phyloP scores from a whole-genome alignment of 2,329 filamentous ascomycete species.

The Alternaria sp. region DNA sequence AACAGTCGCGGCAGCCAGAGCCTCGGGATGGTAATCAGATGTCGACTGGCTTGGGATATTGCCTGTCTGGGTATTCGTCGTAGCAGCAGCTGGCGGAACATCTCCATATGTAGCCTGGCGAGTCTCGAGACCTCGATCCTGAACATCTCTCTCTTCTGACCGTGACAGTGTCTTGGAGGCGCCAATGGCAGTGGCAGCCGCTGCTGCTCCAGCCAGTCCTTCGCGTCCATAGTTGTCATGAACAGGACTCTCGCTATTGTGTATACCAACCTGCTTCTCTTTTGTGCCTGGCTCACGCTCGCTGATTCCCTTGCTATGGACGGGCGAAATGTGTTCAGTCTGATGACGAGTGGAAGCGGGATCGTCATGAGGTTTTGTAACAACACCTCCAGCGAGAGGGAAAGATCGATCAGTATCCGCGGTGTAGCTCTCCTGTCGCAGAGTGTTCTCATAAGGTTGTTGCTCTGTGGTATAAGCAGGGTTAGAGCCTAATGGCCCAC shows the following conservation, averaged over 20 bases:
- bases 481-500: constrained; percentile 7
- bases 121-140: constrained; percentile 7
- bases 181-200: constrained; percentile 30
- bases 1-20: constrained; percentile 24
- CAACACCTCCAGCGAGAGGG: constrained; percentile 47
- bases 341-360: constrained; percentile 1
- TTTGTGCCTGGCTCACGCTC: constrained; percentile 29
- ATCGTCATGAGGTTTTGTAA: constrained; percentile 17
- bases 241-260: constrained; percentile 20
- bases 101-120: constrained; percentile 10
- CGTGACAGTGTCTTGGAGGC: constrained; percentile 24
- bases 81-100: background rate
- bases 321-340: constrained; percentile 13
- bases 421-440: constrained; percentile 25
- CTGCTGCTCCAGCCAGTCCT: constrained; percentile 43
- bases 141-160: constrained; percentile 14
- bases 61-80: background rate
- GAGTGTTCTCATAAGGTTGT: constrained; percentile 18
- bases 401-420: constrained; percentile 44
- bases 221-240: constrained; percentile 31
- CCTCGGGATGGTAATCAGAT: constrained; percentile 29
- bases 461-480: background rate
- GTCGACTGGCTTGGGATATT: background rate
- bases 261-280: constrained; percentile 24
- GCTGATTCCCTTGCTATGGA: constrained; percentile 6